Base-by-base conservation (phyloP, 129 eudicot species). In the Cynara cardunculus region DNA sequence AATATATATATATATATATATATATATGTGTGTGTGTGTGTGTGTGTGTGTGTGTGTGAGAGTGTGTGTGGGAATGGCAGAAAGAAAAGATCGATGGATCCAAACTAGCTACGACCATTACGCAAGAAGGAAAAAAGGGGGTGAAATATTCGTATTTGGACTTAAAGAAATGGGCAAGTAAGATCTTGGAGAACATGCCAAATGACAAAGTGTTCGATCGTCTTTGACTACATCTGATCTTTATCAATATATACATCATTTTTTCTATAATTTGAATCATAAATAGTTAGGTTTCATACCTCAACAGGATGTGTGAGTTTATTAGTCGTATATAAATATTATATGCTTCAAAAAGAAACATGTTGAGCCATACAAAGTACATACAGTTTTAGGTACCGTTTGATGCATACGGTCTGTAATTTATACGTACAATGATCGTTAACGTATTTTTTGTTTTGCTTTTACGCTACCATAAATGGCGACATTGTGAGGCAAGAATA, bases 151-250 rank as follows among this genome's bases (percentile, higher is more conserved):
- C 12, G 24, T 69, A 75, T 69, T 82, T 21, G 24, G 41, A 32
- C 71, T 75, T 75, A 53, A 82, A 56, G 13, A 75, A 26, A 64
- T 10, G 72, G 27, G 31, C 41, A 71, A 69, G 69, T 74, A 66
- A 73, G 78, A 80, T 78, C 39, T 44, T 49, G 67, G 25, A 67
- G 75, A 81, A 75, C 71, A 75, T 75, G 85, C 85, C 80, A 75
- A 71, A 67, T 81, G 76, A 81, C 85, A 75, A 65, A 72, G 27
- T 44, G 70, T 74, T 46, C 19, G 13, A 19, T 64, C 2, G 12
- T 27, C 16, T 81, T 81, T 81, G 80, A 81, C 80, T 66, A 64
- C 7, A 24, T 64, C 21, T 4, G 11, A 75, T 25, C 31, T 18
- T 75, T 64, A 34, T 16, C 6, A 34, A 64, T n/a, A 46, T 9